Percentiles rank a stretch among this genome's conserved stretches.
These are phyloP conservation scores for Penicillium sp. DNA, from an alignment of 2,329 filamentous ascomycete species.

Conservation along the genomic window DNA sequence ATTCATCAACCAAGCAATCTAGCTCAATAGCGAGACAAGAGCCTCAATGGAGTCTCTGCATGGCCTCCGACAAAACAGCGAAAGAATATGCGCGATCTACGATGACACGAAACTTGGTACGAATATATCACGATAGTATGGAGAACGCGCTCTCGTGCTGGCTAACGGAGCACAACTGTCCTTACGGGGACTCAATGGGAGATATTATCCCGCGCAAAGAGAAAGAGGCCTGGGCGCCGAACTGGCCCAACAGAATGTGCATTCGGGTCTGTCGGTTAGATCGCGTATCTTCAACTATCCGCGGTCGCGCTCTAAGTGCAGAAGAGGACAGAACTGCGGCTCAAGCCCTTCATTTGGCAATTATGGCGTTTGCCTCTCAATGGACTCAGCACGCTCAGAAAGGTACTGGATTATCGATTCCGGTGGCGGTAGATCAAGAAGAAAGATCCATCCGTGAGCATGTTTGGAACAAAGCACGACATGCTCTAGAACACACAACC, in stretches of 20 bases:
- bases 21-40: no score
- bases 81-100: conserved; percentile 36
- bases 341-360: no score
- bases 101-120: conserved; percentile 41
- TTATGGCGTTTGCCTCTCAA: no score
- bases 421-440: conserved; percentile 22
- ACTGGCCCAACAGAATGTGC: no score
- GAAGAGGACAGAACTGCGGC: no score
- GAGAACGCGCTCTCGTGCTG: conserved; percentile 47
- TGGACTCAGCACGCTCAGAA: no score
- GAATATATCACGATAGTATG: conserved; percentile 47
- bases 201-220: conserved; percentile 32
- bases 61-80: conserved; percentile 28
- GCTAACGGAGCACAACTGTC: conserved; percentile 47
- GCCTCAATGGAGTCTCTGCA: neutral
- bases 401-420: conserved; percentile 16
- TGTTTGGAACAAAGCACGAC: conserved; percentile 45
- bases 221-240: conserved; percentile 12
- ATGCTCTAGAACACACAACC: conserved; percentile 38
- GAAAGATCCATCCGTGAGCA: conserved; percentile 40
- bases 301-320: no score
- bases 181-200: conserved; percentile 34
- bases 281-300: no score
- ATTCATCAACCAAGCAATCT: no score
- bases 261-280: no score